These are phyloP conservation scores for Spirogloea muscicola DNA, from an alignment of 139 green algal genomes.

Conservation along the genomic window DNA sequence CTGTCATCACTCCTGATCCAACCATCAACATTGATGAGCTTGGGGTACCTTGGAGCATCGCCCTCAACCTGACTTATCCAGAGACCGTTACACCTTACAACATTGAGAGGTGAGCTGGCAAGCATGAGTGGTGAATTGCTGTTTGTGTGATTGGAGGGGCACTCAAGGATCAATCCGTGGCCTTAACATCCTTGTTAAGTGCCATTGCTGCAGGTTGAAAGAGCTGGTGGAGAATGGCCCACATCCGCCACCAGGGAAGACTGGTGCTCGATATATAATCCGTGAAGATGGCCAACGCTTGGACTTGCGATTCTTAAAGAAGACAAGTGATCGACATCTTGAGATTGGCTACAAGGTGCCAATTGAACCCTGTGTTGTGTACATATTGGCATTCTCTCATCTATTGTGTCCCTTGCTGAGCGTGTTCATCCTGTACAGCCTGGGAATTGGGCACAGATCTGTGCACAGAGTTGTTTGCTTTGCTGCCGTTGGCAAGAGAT, in stretches of 20 bases:
- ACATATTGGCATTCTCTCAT: too few relatives aligned
- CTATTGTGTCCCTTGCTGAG: too few relatives aligned
- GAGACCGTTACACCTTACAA: conserved; percentile 80
- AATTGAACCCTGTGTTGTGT: conserved; percentile 3
- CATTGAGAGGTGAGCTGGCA: conserved; percentile 44
- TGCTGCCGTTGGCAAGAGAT: too few relatives aligned
- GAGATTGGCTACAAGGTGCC: conserved; percentile 71
- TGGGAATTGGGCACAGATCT: too few relatives aligned
- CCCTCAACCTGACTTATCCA: conserved; percentile 95
- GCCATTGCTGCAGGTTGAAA: conserved; percentile 61
- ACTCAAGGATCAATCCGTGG: neutral
- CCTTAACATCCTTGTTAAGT: neutral
- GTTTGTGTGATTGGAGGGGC: neutral
- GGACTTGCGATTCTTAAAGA: conserved; percentile 79
- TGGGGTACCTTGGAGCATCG: conserved; percentile 94
- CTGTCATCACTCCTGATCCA: conserved; percentile 93
- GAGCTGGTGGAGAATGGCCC: conserved; percentile 92
- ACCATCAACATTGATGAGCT: conserved; percentile 98
- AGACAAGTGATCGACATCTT: conserved; percentile 65
- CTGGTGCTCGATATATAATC: conserved; percentile 94
- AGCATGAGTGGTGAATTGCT: conserved; percentile 15
- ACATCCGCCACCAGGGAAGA: conserved; percentile 88
- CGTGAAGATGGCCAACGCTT: conserved; percentile 88
- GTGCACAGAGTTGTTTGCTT: too few relatives aligned
- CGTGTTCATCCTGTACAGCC: too few relatives aligned